Evolutionary conservation across 108 stramenopile species (phyloP), one percentile per base, ranked within the genome.

Genomic region (Skeletonema costatum): DNA sequence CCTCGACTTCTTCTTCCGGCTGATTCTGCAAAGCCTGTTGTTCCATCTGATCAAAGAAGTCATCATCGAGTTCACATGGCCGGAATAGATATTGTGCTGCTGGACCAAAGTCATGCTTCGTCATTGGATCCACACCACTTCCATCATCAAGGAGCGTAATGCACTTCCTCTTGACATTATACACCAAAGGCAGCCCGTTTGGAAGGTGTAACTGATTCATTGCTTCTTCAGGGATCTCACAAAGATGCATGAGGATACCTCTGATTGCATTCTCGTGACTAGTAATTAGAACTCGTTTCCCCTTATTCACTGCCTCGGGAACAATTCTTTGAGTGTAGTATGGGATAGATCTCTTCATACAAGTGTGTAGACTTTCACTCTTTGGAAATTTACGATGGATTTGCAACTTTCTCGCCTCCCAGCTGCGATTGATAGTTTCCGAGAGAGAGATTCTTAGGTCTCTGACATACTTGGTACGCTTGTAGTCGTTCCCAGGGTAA

Each of bases 261-360:
- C 98, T 86, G 59, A 98, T 90, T 32, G 95, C 92, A 85, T 97
- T 97, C 66, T 97, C 98, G 64, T 94, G 93, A 56, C 93, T 92
- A 2, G 93, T 90, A 62, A 98, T 92, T 9, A 98, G 72, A 2
- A 98, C 93, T 0, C 92, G 81, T 84, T 98, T 96, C 13, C 97
- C 96, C 62, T 91, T 81, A 53, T 88, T 73, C 42, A 98, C 82
- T n/a, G 88, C 88, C 64, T 87, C 87, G 4, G 88, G 90, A 13
- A 83, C 75, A 63, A 98, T 96, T 64, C 87, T 77, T 51, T 91
- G 42, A 31, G 94, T 88, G 64, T 87, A 90, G 63, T 82, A 90
- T n/a, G 90, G 90, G 41, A 90, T 90, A 0, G 87, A 86, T 36
- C 87, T 63, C 38, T 83, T 71, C 90, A 90, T 88, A 38, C 96